These are phyloP conservation scores for Mortierella sp. DNA, from an alignment of 371 early-diverging fungal species.

Conservation along the genomic window DNA sequence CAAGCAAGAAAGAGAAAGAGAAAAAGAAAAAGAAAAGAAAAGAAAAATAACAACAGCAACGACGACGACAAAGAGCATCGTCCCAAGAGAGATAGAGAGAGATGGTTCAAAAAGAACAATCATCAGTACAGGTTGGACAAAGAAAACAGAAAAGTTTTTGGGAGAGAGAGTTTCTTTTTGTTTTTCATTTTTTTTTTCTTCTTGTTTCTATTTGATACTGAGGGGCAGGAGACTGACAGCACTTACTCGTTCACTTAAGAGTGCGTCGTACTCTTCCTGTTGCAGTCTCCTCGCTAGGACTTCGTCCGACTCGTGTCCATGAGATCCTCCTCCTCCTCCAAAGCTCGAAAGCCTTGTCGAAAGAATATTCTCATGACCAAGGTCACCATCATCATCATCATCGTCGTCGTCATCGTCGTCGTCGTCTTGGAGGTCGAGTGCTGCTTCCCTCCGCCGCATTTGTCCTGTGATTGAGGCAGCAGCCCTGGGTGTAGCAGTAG, in stretches of 20 bases:
- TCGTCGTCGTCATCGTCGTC: not conserved
- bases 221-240: constrained; percentile 20
- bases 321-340: not conserved
- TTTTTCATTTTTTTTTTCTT: too few species aligned
- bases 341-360: not conserved
- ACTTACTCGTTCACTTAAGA: constrained; percentile 31
- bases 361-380: too few species aligned
- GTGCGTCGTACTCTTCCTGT: constrained; percentile 23
- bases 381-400: not conserved
- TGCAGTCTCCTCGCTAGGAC: constrained; percentile 22
- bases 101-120: too few species aligned
- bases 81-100: too few species aligned
- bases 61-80: too few species aligned
- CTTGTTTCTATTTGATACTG: too few species aligned
- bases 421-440: not conserved
- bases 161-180: too few species aligned
- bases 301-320: constrained; percentile 14
- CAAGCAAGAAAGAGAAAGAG: not conserved
- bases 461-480: too few species aligned
- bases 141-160: too few species aligned
- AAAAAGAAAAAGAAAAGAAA: not conserved
- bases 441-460: too few species aligned
- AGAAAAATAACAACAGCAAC: not conserved
- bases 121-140: too few species aligned
- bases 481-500: too few species aligned